Percentiles rank a stretch among this genome's conserved stretches.
Conservation (phyloP, 768 basidiomycete species). For the Rossbeevera mucosa region DNA sequence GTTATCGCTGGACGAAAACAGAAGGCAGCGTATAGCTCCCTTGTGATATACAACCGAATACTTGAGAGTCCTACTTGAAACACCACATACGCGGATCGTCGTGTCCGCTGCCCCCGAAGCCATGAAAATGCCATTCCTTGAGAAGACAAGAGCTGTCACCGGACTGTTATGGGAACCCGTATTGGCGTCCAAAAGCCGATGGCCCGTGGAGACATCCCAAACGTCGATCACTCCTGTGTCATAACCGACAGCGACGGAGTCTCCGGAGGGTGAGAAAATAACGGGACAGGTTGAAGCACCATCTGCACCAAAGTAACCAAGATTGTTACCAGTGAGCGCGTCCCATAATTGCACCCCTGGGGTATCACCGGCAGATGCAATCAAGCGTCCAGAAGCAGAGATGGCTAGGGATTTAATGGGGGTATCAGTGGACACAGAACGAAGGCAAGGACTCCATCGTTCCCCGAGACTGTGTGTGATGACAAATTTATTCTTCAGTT, state of each 20-base stretch:
- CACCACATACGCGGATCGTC: conserved; percentile 17
- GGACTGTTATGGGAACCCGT: not conserved
- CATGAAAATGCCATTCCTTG: conserved; percentile 5
- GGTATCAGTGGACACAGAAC: conserved; percentile 8
- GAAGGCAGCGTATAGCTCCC: conserved; percentile 13
- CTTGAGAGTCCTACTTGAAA: conserved; percentile 1
- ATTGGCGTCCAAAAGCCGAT: conserved; percentile 4
- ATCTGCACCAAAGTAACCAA: conserved; percentile 8
- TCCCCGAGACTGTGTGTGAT: conserved; percentile 8
- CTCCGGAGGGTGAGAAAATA: conserved; percentile 13
- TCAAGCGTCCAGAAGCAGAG: conserved; percentile 15
- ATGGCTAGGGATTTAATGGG: conserved; percentile 12
- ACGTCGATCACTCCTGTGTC: conserved; percentile 10
- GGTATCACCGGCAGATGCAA: conserved; percentile 13
- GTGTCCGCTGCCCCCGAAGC: conserved; percentile 15
- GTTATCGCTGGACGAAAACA: conserved; percentile 15
- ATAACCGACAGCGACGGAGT: conserved; percentile 13
- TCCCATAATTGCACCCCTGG: conserved; percentile 38
- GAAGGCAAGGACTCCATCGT: conserved; percentile 13
- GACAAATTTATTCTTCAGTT: conserved; percentile 10
- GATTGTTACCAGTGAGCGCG: conserved; percentile 10
- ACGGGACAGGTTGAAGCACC: conserved; percentile 13
- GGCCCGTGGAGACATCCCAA: conserved; percentile 18
- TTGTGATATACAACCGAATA: conserved; percentile 13
- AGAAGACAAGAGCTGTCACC: conserved; percentile 12